Conservation (phyloP, 2,329 filamentous ascomycete genomes). For the Scedosporium apiospermum region DNA sequence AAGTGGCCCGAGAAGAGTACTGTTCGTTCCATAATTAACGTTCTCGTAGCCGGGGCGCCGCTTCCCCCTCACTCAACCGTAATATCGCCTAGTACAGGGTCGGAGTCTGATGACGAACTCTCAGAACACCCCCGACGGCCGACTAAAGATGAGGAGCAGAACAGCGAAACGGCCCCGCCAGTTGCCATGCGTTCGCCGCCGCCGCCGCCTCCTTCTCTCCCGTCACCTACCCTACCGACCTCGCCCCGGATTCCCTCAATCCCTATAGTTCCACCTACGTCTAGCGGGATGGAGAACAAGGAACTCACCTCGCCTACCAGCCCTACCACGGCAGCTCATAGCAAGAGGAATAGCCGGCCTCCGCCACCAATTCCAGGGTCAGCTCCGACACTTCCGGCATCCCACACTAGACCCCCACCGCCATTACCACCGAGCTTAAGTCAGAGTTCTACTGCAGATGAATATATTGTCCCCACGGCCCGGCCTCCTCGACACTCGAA, state of each 20-base stretch:
- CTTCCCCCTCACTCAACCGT: constrained; percentile 43
- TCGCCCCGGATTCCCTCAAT: constrained; percentile 21
- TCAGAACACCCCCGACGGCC: constrained; percentile 40
- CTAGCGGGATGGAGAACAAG: constrained; percentile 27
- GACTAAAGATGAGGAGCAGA: constrained; percentile 12
- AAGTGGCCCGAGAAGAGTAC: constrained; percentile 24
- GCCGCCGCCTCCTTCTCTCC: constrained; percentile 23
- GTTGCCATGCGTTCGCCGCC: constrained; percentile 27
- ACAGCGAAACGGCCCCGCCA: constrained; percentile 26
- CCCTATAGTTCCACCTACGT: constrained; percentile 19
- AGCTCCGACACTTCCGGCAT: constrained; percentile 34
- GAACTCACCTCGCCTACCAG: constrained; percentile 33
- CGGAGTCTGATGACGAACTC: constrained; percentile 82
- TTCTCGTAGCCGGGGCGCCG: constrained; percentile 42
- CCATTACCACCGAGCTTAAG: constrained; percentile 50
- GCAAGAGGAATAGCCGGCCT: constrained; percentile 45
- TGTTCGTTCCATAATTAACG: constrained; percentile 49
- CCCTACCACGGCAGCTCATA: constrained; percentile 20
- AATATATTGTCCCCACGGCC: constrained; percentile 29
- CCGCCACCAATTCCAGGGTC: constrained; percentile 53
- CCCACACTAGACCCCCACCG: constrained; percentile 53
- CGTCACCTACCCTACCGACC: constrained; percentile 8
- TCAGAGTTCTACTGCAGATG: constrained; percentile 45
- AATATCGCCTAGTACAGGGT: constrained; percentile 64
- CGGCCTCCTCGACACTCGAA: constrained; percentile 32